Evolutionary conservation across 805 yeast species (phyloP).

Genomic region (Candida bentonensis): DNA sequence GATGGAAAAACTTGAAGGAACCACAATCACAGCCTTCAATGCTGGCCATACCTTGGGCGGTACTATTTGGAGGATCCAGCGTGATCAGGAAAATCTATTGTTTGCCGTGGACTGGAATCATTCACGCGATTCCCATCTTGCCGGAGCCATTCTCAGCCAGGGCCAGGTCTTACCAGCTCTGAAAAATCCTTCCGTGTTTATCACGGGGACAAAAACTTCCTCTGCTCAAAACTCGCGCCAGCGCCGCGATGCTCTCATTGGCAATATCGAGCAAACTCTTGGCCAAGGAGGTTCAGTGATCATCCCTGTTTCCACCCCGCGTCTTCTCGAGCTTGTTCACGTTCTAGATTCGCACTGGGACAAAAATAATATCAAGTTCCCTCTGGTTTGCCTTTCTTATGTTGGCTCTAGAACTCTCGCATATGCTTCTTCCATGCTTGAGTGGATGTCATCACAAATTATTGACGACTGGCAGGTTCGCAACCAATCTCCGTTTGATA

Average conservation of each 20-base stretch:
- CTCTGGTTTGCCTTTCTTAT: conserved; percentile 62
- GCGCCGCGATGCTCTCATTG: conserved; percentile 49
- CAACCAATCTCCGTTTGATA: conserved; percentile 71
- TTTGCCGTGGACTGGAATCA: conserved; percentile 95
- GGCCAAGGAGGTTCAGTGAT: conserved; percentile 69
- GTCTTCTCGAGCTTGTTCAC: conserved; percentile 68
- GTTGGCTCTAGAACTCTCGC: conserved; percentile 66
- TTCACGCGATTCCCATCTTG: conserved; percentile 71
- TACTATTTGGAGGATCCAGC: conserved; percentile 67
- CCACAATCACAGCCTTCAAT: conserved; percentile 65
- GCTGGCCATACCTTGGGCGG: conserved; percentile 95
- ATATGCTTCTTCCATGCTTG: conserved; percentile 79
- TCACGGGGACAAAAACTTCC: conserved; percentile 48
- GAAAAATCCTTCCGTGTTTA: conserved; percentile 66
- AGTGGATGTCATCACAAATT: conserved; percentile 91
- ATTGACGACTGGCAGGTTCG: conserved; percentile 70
- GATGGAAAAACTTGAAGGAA: conserved; percentile 23
- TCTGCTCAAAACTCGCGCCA: conserved; percentile 30
- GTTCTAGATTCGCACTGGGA: conserved; percentile 54
- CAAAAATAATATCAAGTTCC: conserved; percentile 30
- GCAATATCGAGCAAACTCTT: conserved; percentile 49
- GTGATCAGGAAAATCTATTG: conserved; percentile 64
- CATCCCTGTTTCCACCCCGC: conserved; percentile 67
- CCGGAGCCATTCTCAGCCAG: conserved; percentile 46
- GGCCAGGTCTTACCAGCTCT: conserved; percentile 51